A percentile compares a stretch with the other conserved stretches of the same genome.
Evolutionary conservation across 306 rosid genomes (phyloP).

Genomic region (Crataegus laevigata): DNA sequence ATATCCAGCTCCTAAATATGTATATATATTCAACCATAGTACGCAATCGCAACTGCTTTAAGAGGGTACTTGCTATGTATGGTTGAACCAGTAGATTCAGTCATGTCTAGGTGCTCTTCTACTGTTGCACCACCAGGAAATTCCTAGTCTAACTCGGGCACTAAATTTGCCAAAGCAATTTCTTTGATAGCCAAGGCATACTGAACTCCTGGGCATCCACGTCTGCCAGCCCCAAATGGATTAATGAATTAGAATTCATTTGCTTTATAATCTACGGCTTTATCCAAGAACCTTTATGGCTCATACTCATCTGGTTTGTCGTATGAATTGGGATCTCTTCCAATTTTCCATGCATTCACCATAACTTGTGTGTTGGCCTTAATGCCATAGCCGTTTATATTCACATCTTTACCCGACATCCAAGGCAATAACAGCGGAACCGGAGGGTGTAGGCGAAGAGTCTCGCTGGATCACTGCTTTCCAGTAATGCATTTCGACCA

Average conservation of each 20-base stretch:
- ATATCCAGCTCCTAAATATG: too few species aligned
- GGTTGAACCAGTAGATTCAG: conserved; percentile 11
- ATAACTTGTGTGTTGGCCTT: not conserved
- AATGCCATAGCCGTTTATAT: not conserved
- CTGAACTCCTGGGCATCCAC: conserved; percentile 12
- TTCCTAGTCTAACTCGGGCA: conserved; percentile 1
- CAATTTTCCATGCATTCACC: conserved; percentile 28
- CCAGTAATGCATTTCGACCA: conserved; percentile 30
- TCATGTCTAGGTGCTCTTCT: conserved; percentile 21
- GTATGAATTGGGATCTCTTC: conserved; percentile 27
- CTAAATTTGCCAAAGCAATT: conserved; percentile 20
- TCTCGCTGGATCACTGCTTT: conserved; percentile 22
- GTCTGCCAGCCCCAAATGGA: conserved; percentile 31
- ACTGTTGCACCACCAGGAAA: not conserved
- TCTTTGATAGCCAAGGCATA: conserved; percentile 18
- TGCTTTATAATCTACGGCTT: conserved; percentile 13
- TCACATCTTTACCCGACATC: conserved; percentile 3
- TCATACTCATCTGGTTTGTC: not conserved
- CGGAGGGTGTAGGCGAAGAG: conserved; percentile 20
- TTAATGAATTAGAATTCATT: conserved; percentile 18
- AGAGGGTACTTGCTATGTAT: conserved; percentile 26
- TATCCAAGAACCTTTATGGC: conserved; percentile 18
- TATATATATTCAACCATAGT: too few species aligned
- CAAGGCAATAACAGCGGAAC: conserved; percentile 31
- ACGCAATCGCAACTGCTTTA: not conserved